A percentile compares a stretch with the other conserved stretches of the same genome.
phyloP scores from a whole-genome alignment of 2,329 filamentous ascomycete species.

The Fusarium devonianum region DNA sequence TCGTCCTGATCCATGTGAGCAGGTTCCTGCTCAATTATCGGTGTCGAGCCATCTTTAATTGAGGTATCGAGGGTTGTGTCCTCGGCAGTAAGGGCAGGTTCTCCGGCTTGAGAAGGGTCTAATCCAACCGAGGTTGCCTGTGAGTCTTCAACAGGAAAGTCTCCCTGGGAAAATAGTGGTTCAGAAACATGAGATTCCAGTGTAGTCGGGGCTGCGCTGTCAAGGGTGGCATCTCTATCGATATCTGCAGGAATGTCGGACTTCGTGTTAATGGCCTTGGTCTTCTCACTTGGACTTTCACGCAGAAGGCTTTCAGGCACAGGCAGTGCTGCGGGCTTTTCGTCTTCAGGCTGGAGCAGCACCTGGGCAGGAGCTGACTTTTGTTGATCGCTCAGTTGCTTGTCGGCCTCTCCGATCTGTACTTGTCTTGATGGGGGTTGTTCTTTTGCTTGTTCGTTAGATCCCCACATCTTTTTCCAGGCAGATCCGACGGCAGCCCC shows the following conservation, averaged over 20 bases:
- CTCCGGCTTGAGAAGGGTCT: constrained; percentile 38
- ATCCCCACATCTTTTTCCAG: constrained; percentile 35
- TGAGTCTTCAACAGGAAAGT: constrained; percentile 35
- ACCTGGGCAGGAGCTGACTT: background rate
- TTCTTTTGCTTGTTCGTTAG: constrained; percentile 14
- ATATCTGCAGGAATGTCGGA: background rate
- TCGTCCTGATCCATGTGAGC: background rate
- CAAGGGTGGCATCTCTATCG: constrained; percentile 4
- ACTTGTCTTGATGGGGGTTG: background rate
- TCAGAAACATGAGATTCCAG: constrained; percentile 42
- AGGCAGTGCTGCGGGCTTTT: background rate
- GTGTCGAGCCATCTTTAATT: background rate
- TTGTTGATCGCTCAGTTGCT: background rate
- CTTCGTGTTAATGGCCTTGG: constrained; percentile 4
- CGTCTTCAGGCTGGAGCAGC: background rate
- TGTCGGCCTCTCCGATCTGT: background rate
- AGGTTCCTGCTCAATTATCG: constrained; percentile 4
- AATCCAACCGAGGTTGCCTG: constrained; percentile 33
- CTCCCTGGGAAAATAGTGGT: constrained; percentile 45
- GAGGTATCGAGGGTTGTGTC: background rate
- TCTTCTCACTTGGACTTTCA: constrained; percentile 8
- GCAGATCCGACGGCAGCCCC: constrained; percentile 20
- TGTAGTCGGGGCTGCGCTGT: constrained; percentile 1
- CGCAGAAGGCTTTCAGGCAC: background rate
- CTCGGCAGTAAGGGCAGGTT: constrained; percentile 5